Conservation (phyloP, 140 eudicot genomes). For the Ambrosia hybrid region DNA sequence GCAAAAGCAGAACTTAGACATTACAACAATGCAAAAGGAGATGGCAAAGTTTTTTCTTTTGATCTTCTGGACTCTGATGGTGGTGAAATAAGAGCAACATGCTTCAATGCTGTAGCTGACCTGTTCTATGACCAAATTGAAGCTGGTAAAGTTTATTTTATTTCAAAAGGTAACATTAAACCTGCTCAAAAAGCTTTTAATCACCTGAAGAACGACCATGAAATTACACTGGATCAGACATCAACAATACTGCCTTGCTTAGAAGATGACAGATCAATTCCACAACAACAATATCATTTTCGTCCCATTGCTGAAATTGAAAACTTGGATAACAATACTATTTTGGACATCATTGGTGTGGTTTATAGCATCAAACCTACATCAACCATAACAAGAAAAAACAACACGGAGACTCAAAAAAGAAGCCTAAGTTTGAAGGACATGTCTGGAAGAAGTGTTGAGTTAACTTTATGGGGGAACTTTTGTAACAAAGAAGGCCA, state of each 20-base stretch:
- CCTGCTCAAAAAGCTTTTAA: constrained; percentile 80
- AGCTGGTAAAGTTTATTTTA: constrained; percentile 60
- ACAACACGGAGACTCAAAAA: constrained; percentile 74
- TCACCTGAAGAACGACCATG: constrained; percentile 77
- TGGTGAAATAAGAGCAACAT: constrained; percentile 84
- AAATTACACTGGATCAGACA: constrained; percentile 57
- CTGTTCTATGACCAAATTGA: constrained; percentile 67
- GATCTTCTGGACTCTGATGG: constrained; percentile 88
- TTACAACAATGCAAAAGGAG: constrained; percentile 74
- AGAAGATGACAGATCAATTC: constrained; percentile 68
- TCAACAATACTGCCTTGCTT: constrained; percentile 71
- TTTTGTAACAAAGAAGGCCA: constrained; percentile 81
- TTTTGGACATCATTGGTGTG: constrained; percentile 80
- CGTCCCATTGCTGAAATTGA: constrained; percentile 70
- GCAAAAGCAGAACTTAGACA: constrained; percentile 66
- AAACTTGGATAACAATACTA: constrained; percentile 52
- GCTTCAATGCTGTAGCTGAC: constrained; percentile 87
- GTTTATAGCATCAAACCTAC: constrained; percentile 68
- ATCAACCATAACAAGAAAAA: constrained; percentile 60
- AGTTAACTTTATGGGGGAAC: constrained; percentile 92
- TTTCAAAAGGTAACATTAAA: constrained; percentile 71
- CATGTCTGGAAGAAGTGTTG: constrained; percentile 84
- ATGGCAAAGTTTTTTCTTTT: constrained; percentile 84
- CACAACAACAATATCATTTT: constrained; percentile 75
- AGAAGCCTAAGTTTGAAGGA: constrained; percentile 67